phyloP scores from a whole-genome alignment of 2,329 filamentous ascomycete genomes.

The Penicillium expansum region DNA sequence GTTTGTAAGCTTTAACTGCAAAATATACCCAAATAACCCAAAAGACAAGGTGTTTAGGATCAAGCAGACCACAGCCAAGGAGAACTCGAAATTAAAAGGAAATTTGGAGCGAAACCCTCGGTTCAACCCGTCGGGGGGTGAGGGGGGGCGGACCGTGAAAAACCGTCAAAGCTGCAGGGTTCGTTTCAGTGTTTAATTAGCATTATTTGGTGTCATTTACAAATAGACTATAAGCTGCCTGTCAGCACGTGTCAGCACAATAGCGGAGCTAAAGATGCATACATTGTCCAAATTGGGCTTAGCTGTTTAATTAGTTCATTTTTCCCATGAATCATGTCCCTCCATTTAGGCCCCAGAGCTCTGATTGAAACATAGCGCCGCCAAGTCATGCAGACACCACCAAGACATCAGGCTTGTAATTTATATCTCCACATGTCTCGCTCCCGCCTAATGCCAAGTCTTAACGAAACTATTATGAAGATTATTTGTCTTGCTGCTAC shows the following conservation, averaged over 20 bases:
- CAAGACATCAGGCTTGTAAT: neutral
- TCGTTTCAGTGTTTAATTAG: too few species aligned
- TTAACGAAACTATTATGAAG: neutral
- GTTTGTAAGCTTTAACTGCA: neutral
- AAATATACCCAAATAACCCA: neutral
- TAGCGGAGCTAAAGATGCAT: neutral
- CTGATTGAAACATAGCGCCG: neutral
- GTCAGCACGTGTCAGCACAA: constrained; percentile 7
- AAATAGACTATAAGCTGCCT: constrained; percentile 4
- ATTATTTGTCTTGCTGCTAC: neutral
- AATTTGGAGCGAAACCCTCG: neutral
- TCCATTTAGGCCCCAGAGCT: neutral
- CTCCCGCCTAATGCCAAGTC: neutral
- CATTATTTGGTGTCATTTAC: constrained; percentile 2
- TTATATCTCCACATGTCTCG: neutral
- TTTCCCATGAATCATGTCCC: neutral
- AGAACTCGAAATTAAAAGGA: neutral
- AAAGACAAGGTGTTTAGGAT: neutral
- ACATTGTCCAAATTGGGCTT: neutral
- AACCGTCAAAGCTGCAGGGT: neutral
- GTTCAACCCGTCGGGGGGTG: too few species aligned
- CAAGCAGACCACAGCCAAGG: neutral
- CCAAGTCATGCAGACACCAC: neutral
- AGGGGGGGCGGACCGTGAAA: neutral
- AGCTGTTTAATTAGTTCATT: neutral